Evolutionary conservation across 768 basidiomycete species (phyloP).

Genomic region (Tremella fuciformis): DNA sequence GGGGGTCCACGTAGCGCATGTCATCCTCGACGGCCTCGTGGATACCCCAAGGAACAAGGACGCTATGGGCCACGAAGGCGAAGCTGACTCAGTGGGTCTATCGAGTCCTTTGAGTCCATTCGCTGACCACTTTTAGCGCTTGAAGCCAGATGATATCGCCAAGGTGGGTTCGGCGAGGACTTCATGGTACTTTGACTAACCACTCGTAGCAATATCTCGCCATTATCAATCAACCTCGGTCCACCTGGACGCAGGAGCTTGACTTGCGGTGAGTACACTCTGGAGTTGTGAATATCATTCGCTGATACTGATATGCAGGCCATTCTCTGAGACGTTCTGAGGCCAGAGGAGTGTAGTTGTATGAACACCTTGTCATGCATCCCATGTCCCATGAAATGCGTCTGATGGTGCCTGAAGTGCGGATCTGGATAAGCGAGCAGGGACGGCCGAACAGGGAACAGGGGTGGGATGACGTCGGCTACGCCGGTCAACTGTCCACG

Average conservation of each 20-base stretch:
- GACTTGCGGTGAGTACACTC: constrained; percentile 36
- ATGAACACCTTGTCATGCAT: too few species aligned
- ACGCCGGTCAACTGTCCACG: too few species aligned
- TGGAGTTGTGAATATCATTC: not conserved
- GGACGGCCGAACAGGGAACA: too few species aligned
- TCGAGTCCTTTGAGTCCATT: constrained; percentile 1
- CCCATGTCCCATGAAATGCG: too few species aligned
- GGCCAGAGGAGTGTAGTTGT: too few species aligned
- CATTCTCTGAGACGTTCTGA: constrained; percentile 4
- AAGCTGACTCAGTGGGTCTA: not conserved
- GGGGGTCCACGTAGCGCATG: constrained; percentile 50
- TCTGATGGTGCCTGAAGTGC: too few species aligned
- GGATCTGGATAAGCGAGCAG: too few species aligned
- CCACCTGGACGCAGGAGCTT: constrained; percentile 47
- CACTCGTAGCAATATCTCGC: constrained; percentile 26
- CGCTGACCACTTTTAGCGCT: constrained; percentile 13
- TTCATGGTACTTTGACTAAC: not conserved
- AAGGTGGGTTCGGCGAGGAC: constrained; percentile 9
- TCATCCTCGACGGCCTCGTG: constrained; percentile 42
- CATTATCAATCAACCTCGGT: constrained; percentile 35
- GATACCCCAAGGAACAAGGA: constrained; percentile 31
- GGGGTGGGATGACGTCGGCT: too few species aligned
- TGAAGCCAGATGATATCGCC: constrained; percentile 40
- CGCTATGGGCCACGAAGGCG: constrained; percentile 16
- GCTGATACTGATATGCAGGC: not conserved